Evolutionary conservation across 2,329 filamentous ascomycete species (phyloP).

Genomic region (Nakataea oryzae): DNA sequence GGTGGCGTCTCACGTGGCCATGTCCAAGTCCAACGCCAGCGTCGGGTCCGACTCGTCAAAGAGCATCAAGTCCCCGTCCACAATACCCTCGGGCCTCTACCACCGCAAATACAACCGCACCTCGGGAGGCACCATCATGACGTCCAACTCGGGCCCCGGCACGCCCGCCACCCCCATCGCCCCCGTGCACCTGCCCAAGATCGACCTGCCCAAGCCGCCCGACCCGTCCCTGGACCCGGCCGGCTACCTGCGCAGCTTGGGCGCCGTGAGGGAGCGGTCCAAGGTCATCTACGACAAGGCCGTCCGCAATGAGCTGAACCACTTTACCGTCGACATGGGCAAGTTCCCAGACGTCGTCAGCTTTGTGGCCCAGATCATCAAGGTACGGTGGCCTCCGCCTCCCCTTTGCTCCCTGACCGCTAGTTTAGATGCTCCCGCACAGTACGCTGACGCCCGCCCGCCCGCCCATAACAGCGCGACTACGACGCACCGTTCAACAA

Average conservation of each 20-base stretch:
- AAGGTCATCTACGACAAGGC: constrained; percentile 68
- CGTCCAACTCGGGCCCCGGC: constrained; percentile 20
- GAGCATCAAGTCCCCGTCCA: constrained; percentile 30
- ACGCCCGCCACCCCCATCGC: constrained; percentile 43
- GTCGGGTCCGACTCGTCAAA: constrained; percentile 37
- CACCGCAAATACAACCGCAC: constrained; percentile 34
- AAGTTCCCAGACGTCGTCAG: constrained; percentile 77
- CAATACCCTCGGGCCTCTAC: constrained; percentile 18
- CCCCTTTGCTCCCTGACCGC: not conserved
- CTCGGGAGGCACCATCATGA: constrained; percentile 35
- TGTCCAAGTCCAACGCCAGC: constrained; percentile 38
- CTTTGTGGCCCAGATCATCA: constrained; percentile 90
- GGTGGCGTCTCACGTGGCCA: not conserved
- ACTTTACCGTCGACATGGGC: constrained; percentile 80
- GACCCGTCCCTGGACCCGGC: constrained; percentile 83
- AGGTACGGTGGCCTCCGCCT: constrained; percentile 42
- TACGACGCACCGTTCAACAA: constrained; percentile 42
- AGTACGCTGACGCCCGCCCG: not conserved
- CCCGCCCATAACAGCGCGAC: constrained; percentile 29
- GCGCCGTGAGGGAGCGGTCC: constrained; percentile 74
- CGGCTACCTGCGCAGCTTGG: constrained; percentile 82
- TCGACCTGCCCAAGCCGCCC: constrained; percentile 73
- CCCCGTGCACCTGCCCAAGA: constrained; percentile 52
- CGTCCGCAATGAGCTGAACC: constrained; percentile 63
- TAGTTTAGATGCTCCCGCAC: no score